Evolutionary conservation across 345 rosid genomes (phyloP), one percentile per base, ranked within the genome.

Genomic region (Sisymbrium altissimum): DNA sequence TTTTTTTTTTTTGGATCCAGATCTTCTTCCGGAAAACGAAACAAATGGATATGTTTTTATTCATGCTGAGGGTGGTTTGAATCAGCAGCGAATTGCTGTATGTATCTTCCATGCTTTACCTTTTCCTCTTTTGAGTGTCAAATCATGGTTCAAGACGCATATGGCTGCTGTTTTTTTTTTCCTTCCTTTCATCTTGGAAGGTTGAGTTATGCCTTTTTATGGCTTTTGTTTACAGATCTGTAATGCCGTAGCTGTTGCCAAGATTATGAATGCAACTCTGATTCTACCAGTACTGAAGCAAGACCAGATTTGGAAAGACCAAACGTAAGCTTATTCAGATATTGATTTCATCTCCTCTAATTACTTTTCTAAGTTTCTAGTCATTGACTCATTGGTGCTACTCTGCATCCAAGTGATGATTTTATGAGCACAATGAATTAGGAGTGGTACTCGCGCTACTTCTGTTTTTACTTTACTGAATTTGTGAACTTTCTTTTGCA

Each of bases 291-390:
- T 96, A 38, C 75, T 96, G 77, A 96, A 96, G 90, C 99, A 96
- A 81, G 99, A 96, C 76, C 99, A 96, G 79, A 96, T 96, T 73
- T 92, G 99, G 99, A 92, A 96, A 75, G 99, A 96, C 80, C 97
- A 93, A 79, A 96, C 99, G 97, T 96, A 68, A 69, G 92, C 74
- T 74, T 10, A n/a, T 56, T 6, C 9, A 10, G 33, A 44, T 62
- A 15, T 50, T 58, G 36, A 30, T 25, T 61, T 62, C 30, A 27
- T 36, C 15, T 56, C 13, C 29, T 44, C 56, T 59, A 27, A 6
- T 32, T 32, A 19, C 18, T 58, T 56, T 18, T 40, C 43, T 64
- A 27, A 40, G 43, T 29, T 50, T 56, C 54, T 70, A 30, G 15
- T 13, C 7, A 18, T n/a, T 33, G 23, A 1, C 7, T 44, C n/a